phyloP scores from a whole-genome alignment of 805 yeast species.

The Zygotorulaspora chibaensis region DNA sequence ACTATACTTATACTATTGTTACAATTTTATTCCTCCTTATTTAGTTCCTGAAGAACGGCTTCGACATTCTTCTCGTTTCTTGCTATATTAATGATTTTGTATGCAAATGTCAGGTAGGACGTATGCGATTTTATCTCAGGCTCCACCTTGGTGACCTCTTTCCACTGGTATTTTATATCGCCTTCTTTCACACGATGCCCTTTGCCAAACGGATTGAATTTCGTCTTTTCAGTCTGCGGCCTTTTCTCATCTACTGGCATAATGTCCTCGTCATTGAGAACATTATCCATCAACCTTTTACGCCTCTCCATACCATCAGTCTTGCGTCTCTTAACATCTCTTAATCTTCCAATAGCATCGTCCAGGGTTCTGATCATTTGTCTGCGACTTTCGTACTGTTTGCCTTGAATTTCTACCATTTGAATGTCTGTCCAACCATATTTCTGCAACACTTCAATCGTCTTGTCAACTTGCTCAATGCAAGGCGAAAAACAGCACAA shows the following conservation, averaged over 20 bases:
- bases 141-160: constrained; percentile 77
- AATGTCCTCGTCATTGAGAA: constrained; percentile 25
- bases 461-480: constrained; percentile 90
- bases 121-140: constrained; percentile 89
- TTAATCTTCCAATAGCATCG: constrained; percentile 74
- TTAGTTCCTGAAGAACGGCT: constrained; percentile 2
- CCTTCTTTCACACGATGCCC: constrained; percentile 86
- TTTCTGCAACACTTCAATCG: constrained; percentile 67
- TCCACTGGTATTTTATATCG: constrained; percentile 75
- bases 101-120: constrained; percentile 88
- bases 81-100: constrained; percentile 34
- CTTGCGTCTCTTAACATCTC: constrained; percentile 74
- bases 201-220: constrained; percentile 90
- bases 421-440: constrained; percentile 84
- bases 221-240: constrained; percentile 40
- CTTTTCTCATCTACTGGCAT: constrained; percentile 26
- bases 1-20: not conserved
- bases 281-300: constrained; percentile 35
- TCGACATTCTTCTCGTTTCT: constrained; percentile 17
- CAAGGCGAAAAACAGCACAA: constrained; percentile 97
- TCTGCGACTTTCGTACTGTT: constrained; percentile 84
- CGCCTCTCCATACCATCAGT: constrained; percentile 58
- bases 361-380: constrained; percentile 78
- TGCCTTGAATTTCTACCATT: constrained; percentile 86
- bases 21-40: not conserved